These are phyloP conservation scores for Cladophialophora immunda DNA, from an alignment of 2,329 filamentous ascomycete genomes.

Conservation along the genomic window DNA sequence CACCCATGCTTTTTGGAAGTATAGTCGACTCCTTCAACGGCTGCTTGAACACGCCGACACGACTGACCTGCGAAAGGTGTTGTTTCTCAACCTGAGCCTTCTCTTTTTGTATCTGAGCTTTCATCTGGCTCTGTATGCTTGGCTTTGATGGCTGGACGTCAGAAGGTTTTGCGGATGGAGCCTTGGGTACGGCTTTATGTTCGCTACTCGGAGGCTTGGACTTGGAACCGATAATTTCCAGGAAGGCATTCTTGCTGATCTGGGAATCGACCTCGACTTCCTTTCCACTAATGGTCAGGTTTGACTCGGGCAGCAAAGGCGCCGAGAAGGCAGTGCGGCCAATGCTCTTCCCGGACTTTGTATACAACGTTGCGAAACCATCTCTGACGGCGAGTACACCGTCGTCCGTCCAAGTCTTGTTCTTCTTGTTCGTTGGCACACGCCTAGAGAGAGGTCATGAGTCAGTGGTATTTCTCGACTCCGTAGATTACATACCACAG, in stretches of 20 bases:
- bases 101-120: slow-evolving; percentile 38
- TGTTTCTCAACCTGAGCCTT: slow-evolving; percentile 50
- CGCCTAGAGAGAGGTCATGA: slow-evolving; percentile 48
- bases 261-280: slow-evolving; percentile 73
- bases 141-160: slow-evolving; percentile 42
- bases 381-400: slow-evolving; percentile 67
- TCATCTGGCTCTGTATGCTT: slow-evolving; percentile 42
- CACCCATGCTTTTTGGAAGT: slow-evolving; percentile 55
- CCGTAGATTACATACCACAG: slow-evolving; percentile 52
- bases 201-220: slow-evolving; percentile 14
- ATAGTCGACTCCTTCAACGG: slow-evolving; percentile 66
- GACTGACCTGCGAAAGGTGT: slow-evolving; percentile 43
- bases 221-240: slow-evolving; percentile 19
- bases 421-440: slow-evolving; percentile 74
- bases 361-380: slow-evolving; percentile 68
- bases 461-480: not conserved
- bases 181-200: slow-evolving; percentile 35
- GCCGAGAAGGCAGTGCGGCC: slow-evolving; percentile 65
- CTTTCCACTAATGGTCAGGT: slow-evolving; percentile 70
- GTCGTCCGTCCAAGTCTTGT: slow-evolving; percentile 81
- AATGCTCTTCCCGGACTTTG: slow-evolving; percentile 71
- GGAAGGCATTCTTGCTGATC: slow-evolving; percentile 50
- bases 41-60: slow-evolving; percentile 63
- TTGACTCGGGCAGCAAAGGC: slow-evolving; percentile 67
- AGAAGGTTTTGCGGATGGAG: slow-evolving; percentile 33